Base-by-base conservation (phyloP, 306 rosid genomes). In the Prunus davidiana region DNA sequence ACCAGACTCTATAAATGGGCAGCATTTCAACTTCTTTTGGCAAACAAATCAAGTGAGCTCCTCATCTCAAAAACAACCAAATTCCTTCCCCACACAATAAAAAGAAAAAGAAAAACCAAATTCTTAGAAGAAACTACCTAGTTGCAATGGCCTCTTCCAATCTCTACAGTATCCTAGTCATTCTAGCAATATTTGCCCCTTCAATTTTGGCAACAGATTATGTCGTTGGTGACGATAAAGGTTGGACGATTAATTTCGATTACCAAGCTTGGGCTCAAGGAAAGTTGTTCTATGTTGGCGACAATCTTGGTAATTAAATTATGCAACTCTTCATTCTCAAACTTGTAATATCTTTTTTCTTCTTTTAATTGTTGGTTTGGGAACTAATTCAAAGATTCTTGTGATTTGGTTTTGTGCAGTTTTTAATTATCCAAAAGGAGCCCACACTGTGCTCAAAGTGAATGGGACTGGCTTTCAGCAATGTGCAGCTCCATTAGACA, bases 271-370 rank as follows among this genome's bases (percentile, higher is more conserved):
- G 91, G 88, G 72, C 86, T 27, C 27, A 6, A 25, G 88, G 81
- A 12, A 89, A 83, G 64, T 74, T 71, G 28, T 83, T 89, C 72
- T 54, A 56, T 10, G 86, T 81, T 15, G 91, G 90, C 9, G 88
- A 89, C 75, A 81, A 76, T 47, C 86, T 84, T 34, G 38, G 38
- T 34, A 32, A 34, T 34, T 34, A 34, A 34, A 34, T 34, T 34
- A 34, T 34, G 38, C 38, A 34, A 34, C 38, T 34, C 38, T 34
- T 34, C 38, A 34, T 34, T 34, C 38, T 34, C 1, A 5, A 34
- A 34, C 38, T 34, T 34, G 38, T 34, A 34, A 34, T 20, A 0
- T 5, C 56, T 8, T 45, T 51, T 10, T 60, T 30, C 18, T 32
- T 20, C 9, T 38, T 13, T 63, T 38, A 6, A 38, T 5, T 18